phyloP scores from a whole-genome alignment of 768 basidiomycete genomes.

The Amanita pseudoporphyria region DNA sequence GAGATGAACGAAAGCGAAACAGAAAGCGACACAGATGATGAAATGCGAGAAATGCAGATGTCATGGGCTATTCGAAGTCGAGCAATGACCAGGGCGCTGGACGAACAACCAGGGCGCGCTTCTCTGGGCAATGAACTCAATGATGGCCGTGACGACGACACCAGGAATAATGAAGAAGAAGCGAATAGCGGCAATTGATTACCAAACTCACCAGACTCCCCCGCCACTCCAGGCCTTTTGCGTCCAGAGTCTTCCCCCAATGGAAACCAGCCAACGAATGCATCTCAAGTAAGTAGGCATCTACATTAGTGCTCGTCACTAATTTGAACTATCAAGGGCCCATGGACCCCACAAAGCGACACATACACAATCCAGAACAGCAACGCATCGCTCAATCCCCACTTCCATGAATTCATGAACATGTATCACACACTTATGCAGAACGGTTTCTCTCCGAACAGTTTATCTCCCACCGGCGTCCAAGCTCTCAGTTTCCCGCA shows the following conservation, averaged over 20 bases:
- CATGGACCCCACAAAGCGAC: background rate
- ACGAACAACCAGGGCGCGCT: background rate
- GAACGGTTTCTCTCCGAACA: background rate
- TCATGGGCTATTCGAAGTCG: background rate
- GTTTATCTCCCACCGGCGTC: background rate
- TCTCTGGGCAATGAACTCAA: too few species aligned
- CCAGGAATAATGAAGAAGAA: background rate
- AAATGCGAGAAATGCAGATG: background rate
- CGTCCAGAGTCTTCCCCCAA: background rate
- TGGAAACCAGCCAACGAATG: background rate
- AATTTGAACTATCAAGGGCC: background rate
- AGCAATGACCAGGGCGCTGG: too few species aligned
- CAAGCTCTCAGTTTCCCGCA: too few species aligned
- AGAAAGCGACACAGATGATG: background rate
- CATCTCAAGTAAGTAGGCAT: background rate
- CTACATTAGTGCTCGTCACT: background rate
- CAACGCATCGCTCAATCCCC: background rate
- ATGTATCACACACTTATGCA: background rate
- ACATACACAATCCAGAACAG: too few species aligned
- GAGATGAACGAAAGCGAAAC: background rate
- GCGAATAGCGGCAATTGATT: background rate
- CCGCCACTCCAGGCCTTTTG: background rate
- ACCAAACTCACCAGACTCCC: background rate
- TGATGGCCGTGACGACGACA: background rate
- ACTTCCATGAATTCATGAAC: background rate